Evolutionary conservation across 306 rosid genomes (phyloP), one percentile per base, ranked within the genome.

Genomic region (Mucuna pruriens): DNA sequence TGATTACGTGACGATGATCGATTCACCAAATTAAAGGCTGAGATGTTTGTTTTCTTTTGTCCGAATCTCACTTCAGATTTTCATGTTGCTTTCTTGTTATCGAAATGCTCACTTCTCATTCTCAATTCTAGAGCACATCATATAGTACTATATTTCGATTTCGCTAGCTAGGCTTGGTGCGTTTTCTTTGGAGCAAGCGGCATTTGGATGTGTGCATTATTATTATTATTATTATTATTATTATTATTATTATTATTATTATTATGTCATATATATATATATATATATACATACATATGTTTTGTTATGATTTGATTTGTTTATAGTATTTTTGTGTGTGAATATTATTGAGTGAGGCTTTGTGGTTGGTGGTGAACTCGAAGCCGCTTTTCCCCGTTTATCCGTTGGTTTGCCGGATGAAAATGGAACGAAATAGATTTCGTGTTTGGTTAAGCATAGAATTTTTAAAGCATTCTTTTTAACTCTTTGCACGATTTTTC

Each of bases 381-480:
- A 90, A 91, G 88, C 86, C 58, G 15, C 90, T 87, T 93, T 92
- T 84, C 78, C 39, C 98, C 44, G 87, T 74, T 87, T 87, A 86
- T 79, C 91, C 86, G 96, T 85, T 90, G 71, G 61, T 86, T 88
- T 91, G 97, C 94, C 92, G 89, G 97, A 87, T 88, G 79, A 83
- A 87, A 83, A 73, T 83, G 57, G 82, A 77, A 81, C 42, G 70
- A 88, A 69, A 58, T 88, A 86, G 94, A 88, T 90, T 89, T 87
- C 97, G 95, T 94, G 94, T 85, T 86, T 76, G 90, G 88, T 82
- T 89, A 70, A 75, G 70, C 90, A 86, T 83, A 86, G 75, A 80
- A 66, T 86, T 85, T 82, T 31, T 31, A 61, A 74, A 76, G 15
- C 74, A 63, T 16, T 62, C 31, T 77, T 68, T 68, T 23, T 4